Conservation (phyloP, 495 filamentous ascomycete species). For the Elasticomyces elasticus region DNA sequence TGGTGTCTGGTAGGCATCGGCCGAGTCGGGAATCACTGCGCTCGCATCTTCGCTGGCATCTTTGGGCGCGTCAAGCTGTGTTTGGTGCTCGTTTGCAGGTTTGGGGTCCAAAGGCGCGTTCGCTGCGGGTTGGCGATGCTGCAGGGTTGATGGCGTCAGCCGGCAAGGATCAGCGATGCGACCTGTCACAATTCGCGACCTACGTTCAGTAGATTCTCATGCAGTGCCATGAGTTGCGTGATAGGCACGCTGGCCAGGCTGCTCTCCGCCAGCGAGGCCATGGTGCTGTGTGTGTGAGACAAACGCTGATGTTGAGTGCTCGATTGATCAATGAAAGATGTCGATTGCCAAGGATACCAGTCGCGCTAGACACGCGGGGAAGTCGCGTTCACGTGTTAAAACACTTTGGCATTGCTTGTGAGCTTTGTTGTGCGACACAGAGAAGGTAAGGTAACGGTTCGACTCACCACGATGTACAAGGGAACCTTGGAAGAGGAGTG, state of each 20-base stretch:
- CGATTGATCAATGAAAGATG: not conserved
- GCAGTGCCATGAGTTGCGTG: conserved; percentile 2
- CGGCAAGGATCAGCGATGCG: not conserved
- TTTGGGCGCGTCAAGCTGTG: not conserved
- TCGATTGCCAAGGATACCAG: not conserved
- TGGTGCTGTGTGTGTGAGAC: not conserved
- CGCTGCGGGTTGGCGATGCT: not conserved
- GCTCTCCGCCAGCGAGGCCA: conserved; percentile 21
- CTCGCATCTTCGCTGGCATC: not conserved
- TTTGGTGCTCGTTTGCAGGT: not conserved
- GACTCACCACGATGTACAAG: too few relatives aligned
- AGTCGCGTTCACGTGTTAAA: too few relatives aligned
- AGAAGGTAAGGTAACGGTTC: too few relatives aligned
- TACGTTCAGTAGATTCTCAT: conserved; percentile 10
- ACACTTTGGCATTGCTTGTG: too few relatives aligned
- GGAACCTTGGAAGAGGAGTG: too few relatives aligned
- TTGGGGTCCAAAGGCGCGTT: not conserved
- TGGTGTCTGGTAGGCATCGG: conserved; percentile 4
- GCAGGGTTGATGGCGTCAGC: conserved; percentile 19
- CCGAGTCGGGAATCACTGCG: conserved; percentile 7
- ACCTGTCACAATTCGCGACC: not conserved
- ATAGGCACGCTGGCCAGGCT: conserved; percentile 14
- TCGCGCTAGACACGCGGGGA: conserved; percentile 1
- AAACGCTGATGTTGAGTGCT: not conserved
- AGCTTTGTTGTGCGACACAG: too few relatives aligned